These are phyloP conservation scores for Myriangium duriaei DNA, from an alignment of 2,329 filamentous ascomycete species.

Conservation along the genomic window DNA sequence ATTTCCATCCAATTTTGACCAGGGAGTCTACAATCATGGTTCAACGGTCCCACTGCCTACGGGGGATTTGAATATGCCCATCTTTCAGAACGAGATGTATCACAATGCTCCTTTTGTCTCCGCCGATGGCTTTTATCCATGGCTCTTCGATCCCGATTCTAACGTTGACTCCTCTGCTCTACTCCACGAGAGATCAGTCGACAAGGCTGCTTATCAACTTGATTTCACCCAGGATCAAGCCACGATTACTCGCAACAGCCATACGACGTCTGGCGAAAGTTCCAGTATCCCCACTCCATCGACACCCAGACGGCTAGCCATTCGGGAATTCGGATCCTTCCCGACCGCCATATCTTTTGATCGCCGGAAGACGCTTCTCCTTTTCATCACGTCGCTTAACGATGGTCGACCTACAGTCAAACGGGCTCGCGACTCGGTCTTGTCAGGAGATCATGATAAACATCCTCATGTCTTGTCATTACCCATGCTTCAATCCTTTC, in stretches of 20 bases:
- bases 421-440: conserved; percentile 63
- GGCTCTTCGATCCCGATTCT: conserved; percentile 54
- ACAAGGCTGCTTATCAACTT: conserved; percentile 13
- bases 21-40: conserved; percentile 18
- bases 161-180: conserved; percentile 31
- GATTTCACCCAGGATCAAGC: neutral
- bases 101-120: conserved; percentile 82
- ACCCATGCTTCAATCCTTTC: conserved; percentile 92
- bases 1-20: no score
- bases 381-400: conserved; percentile 73
- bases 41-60: conserved; percentile 14
- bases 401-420: conserved; percentile 65
- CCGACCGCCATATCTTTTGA: conserved; percentile 2
- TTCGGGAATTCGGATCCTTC: no score
- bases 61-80: conserved; percentile 56
- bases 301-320: no score
- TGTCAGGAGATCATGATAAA: conserved; percentile 62
- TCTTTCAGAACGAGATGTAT: conserved; percentile 73
- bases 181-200: conserved; percentile 15
- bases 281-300: conserved; percentile 5
- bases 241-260: neutral
- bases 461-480: conserved; percentile 58
- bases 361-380: conserved; percentile 48
- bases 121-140: conserved; percentile 78
- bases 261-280: conserved; percentile 5